Percentiles rank a stretch among this genome's conserved stretches.
These are phyloP conservation scores for Beauveria rudraprayagi DNA, from an alignment of 2,329 filamentous ascomycete genomes.

Conservation along the genomic window DNA sequence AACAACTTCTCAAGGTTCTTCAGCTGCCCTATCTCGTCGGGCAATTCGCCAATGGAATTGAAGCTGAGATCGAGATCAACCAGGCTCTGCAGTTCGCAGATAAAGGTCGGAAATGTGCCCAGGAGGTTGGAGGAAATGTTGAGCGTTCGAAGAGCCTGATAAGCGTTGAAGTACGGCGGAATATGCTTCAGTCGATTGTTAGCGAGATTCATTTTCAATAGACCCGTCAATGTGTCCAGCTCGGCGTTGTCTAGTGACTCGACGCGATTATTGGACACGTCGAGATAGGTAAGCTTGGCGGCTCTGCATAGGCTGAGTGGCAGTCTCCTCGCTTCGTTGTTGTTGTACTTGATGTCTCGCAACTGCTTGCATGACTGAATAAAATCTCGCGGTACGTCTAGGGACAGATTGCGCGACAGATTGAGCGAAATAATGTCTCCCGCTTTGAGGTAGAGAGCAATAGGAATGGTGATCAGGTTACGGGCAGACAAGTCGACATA, in stretches of 20 bases:
- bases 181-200: constrained; percentile 82
- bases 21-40: constrained; percentile 69
- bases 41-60: constrained; percentile 75
- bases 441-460: constrained; percentile 84
- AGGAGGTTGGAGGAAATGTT: constrained; percentile 94
- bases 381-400: constrained; percentile 93
- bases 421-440: constrained; percentile 92
- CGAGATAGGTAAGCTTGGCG: constrained; percentile 73
- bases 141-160: constrained; percentile 69
- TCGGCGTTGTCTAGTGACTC: constrained; percentile 82
- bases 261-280: constrained; percentile 89
- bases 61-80: constrained; percentile 96
- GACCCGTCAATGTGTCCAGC: constrained; percentile 62
- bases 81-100: constrained; percentile 73
- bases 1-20: constrained; percentile 78
- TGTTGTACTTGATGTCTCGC: constrained; percentile 90
- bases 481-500: constrained; percentile 86
- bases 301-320: constrained; percentile 79
- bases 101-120: constrained; percentile 72
- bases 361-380: constrained; percentile 87
- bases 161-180: constrained; percentile 75
- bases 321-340: constrained; percentile 82
- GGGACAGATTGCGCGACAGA: constrained; percentile 80
- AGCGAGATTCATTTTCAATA: constrained; percentile 84
- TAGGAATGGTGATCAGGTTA: constrained; percentile 90